phyloP scores from a whole-genome alignment of 2,329 filamentous ascomycete genomes.

The Neodidymelliopsis sp. region DNA sequence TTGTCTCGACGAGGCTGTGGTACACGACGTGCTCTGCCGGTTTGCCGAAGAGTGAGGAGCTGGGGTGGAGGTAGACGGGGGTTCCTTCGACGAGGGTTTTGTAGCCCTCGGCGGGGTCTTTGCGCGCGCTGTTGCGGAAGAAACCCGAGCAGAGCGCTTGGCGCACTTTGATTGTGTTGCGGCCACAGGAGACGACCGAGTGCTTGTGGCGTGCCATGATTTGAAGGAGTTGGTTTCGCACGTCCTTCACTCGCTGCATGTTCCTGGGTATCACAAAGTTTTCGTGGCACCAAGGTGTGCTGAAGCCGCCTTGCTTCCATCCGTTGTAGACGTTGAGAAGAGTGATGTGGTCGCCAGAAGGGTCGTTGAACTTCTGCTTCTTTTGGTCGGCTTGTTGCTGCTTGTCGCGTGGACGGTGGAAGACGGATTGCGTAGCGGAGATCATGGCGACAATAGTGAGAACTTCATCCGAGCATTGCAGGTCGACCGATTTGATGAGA shows the following conservation, averaged over 20 bases:
- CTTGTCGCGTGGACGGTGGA: conserved; percentile 97
- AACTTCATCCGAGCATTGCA: conserved; percentile 91
- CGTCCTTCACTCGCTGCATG: conserved; percentile 89
- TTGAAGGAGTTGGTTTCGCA: conserved; percentile 87
- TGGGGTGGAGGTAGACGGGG: conserved; percentile 92
- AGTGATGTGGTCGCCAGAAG: conserved; percentile 91
- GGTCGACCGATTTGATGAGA: conserved; percentile 84
- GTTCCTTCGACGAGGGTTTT: conserved; percentile 97
- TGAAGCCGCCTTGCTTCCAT: conserved; percentile 88
- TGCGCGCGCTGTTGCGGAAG: conserved; percentile 93
- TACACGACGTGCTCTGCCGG: conserved; percentile 97
- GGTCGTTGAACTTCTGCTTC: conserved; percentile 96
- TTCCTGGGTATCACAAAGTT: conserved; percentile 95
- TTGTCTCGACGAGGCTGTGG: conserved; percentile 87
- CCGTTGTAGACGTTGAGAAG: conserved; percentile 95
- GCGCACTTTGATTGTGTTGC: conserved; percentile 85
- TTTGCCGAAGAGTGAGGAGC: conserved; percentile 91
- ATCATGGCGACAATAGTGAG: conserved; percentile 82
- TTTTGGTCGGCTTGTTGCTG: conserved; percentile 96
- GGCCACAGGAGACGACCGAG: conserved; percentile 80
- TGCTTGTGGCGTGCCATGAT: conserved; percentile 95
- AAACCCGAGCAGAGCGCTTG: conserved; percentile 91
- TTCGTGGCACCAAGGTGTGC: conserved; percentile 92
- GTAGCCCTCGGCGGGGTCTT: conserved; percentile 96
- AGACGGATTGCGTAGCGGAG: conserved; percentile 78